Base-by-base conservation (phyloP, 495 filamentous ascomycete genomes). In the Haplographium delicatum region DNA sequence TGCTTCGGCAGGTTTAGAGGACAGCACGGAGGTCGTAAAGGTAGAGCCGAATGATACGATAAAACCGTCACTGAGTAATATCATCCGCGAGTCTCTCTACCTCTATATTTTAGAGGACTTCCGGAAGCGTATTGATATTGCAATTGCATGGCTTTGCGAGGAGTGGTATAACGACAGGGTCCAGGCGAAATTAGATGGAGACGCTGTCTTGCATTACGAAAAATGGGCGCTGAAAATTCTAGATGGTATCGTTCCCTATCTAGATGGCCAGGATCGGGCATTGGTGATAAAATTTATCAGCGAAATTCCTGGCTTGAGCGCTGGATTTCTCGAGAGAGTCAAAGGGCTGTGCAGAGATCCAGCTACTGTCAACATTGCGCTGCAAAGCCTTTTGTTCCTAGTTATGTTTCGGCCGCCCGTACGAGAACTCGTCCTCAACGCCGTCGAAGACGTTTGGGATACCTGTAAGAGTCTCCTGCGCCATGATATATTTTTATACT, bases 111-210 rank as follows among this genome's bases (percentile, higher is more conserved):
- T 96, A 19, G 86, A 90, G 50, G 93, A 99, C 66, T 99, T 94
- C 67, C 79, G 90, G 27, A 80, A 77, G 31, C 81, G 91, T 19
- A 87, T 97, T 47, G 89, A 89, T 48, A 76, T 89, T 28, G 91
- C 88, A 2, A 84, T 96, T 45, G 78, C 82, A 15, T 99, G 93
- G 93, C 72, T 97, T 22, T 91, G 85, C 59, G 93, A 99, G 65
- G 93, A 99, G 67, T 99, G 91, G 91, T 97, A 95, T 68, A 93
- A 89, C 61, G 94, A 96, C 64, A 79, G 79, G 31, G 66, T 95
- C 20, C 69, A 75, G 34, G 68, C 72, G 37, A 69, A 70, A 16
- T 57, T 62, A 7, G 68, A 70, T 3, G 59, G 63, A n/a, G 67
- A 74, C 0, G 65, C 74, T 6, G 67, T 73, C 6, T 60, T 78